Percentiles rank a stretch among this genome's conserved stretches.
These are phyloP conservation scores for Leccinum colubrinum DNA, from an alignment of 1,284 basidiomycete genomes.

Conservation along the genomic window DNA sequence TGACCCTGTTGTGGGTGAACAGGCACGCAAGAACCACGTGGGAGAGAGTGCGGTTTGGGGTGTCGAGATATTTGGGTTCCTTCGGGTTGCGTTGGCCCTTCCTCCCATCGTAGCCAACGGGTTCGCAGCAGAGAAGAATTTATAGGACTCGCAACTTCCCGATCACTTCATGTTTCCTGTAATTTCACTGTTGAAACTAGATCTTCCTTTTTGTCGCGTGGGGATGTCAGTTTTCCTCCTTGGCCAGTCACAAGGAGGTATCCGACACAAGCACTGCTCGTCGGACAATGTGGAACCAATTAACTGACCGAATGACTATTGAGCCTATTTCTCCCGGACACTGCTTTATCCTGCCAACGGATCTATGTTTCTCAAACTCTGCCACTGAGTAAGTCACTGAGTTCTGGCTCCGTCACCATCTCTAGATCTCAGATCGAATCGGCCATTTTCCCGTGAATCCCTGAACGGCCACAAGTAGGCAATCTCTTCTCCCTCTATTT, in stretches of 20 bases:
- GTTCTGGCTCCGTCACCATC: constrained; percentile 32
- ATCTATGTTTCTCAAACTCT: constrained; percentile 33
- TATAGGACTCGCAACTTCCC: constrained; percentile 18
- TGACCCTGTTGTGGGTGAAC: constrained; percentile 13
- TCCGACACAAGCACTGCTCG: constrained; percentile 3
- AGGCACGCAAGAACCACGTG: constrained; percentile 25
- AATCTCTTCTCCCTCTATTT: constrained; percentile 34
- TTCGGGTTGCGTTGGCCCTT: constrained; percentile 14
- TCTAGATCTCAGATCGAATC: constrained; percentile 32
- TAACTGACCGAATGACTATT: neutral
- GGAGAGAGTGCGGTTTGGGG: constrained; percentile 16
- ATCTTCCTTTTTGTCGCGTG: constrained; percentile 21
- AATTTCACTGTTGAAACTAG: neutral
- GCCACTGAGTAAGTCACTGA: constrained; percentile 1
- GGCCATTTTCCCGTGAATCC: constrained; percentile 35
- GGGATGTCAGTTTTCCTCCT: constrained; percentile 5
- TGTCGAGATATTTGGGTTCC: constrained; percentile 21
- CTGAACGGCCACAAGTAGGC: constrained; percentile 29
- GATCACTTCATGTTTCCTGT: constrained; percentile 18
- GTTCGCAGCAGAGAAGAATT: constrained; percentile 14
- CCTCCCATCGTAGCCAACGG: constrained; percentile 7
- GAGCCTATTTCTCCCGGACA: constrained; percentile 24
- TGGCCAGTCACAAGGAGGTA: neutral
- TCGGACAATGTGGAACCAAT: constrained; percentile 17
- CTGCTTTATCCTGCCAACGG: constrained; percentile 27